Base-by-base conservation (phyloP, 2,329 filamentous ascomycete species). In the Hypoxylon sp. region DNA sequence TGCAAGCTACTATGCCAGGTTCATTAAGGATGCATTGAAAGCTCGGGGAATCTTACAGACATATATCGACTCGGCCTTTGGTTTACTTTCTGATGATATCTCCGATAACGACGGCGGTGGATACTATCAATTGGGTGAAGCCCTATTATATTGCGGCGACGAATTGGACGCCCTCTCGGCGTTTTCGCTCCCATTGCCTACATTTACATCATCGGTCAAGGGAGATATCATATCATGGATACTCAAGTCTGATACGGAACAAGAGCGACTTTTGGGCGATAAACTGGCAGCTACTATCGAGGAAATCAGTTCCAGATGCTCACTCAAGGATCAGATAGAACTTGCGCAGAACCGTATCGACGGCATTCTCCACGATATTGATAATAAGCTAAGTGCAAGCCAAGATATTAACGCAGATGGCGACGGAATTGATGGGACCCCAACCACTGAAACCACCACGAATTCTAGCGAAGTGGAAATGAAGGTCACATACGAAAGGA, bases 31-130 rank as follows among this genome's bases (percentile, higher is more conserved):
- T 20, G 4, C 14, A 27, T 17, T 6, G 4, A 56, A 44, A 17
- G 56, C 62, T 6, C 56, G 42, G 17, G 44, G 27, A 3, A 14
- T 65, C 6, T 20, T 60, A 11, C 62, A 40, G 17, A 27, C 35
- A n/a, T n/a, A 42, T 30, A 49, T 65, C 25, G 50, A 46, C 10
- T 17, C 49, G 5, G 62, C 55, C 3, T 60, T 65, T n/a, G 42
- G 50, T 3, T 5, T 44, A 17, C 62, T 65, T 6, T 60, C 56
- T 10, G 62, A 65, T 4, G 50, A 42, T 8, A 7, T 54, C 2
- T 42, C 33, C 4, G 49, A 54, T 3, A 65, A 65, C 10, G 62
- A 65, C 22, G 14, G 55, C 17, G 49, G 56, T 5, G 62, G 55
- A 5, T 65, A 50, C 22, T 13, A 30, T 40, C 22, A 27, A 10